These are phyloP conservation scores for Coniella vitis DNA, from an alignment of 2,329 filamentous ascomycete species.

Conservation along the genomic window DNA sequence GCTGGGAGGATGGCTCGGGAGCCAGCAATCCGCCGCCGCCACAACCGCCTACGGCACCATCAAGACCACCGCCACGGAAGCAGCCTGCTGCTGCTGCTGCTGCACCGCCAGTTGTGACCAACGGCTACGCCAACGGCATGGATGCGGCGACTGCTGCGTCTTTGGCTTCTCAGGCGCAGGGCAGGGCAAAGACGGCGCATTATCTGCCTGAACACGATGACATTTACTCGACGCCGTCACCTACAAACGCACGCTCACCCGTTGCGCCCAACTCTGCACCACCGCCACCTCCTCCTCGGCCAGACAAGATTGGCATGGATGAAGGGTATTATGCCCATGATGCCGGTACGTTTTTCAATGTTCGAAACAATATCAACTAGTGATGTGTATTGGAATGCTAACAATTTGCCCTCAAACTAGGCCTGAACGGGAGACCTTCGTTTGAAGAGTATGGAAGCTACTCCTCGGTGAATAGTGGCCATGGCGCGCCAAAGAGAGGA, in stretches of 20 bases:
- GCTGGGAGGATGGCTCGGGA: too few species aligned
- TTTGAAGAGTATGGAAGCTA: constrained; percentile 7
- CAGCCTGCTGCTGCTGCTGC: not conserved
- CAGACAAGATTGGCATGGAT: constrained; percentile 25
- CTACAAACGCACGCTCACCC: constrained; percentile 18
- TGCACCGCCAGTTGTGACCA: not conserved
- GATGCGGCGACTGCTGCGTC: constrained; percentile 2
- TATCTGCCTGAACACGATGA: constrained; percentile 19
- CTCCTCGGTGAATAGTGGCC: constrained; percentile 1
- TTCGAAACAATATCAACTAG: too few species aligned
- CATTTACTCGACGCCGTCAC: constrained; percentile 16
- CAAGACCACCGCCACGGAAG: not conserved
- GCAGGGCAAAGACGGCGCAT: constrained; percentile 9
- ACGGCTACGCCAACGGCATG: constrained; percentile 9
- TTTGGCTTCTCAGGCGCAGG: not conserved
- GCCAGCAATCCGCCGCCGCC: not conserved
- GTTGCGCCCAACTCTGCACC: not conserved
- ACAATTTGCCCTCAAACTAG: not conserved
- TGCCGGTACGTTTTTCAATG: not conserved
- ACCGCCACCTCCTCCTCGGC: constrained; percentile 27
- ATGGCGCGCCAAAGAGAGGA: constrained; percentile 4
- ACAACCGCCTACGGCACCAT: not conserved
- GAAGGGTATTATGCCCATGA: constrained; percentile 2
- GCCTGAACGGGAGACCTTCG: not conserved
- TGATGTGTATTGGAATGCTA: constrained; percentile 5